Evolutionary conservation across 2,329 filamentous ascomycete genomes (phyloP).

Genomic region (Aureobasidium sp.): DNA sequence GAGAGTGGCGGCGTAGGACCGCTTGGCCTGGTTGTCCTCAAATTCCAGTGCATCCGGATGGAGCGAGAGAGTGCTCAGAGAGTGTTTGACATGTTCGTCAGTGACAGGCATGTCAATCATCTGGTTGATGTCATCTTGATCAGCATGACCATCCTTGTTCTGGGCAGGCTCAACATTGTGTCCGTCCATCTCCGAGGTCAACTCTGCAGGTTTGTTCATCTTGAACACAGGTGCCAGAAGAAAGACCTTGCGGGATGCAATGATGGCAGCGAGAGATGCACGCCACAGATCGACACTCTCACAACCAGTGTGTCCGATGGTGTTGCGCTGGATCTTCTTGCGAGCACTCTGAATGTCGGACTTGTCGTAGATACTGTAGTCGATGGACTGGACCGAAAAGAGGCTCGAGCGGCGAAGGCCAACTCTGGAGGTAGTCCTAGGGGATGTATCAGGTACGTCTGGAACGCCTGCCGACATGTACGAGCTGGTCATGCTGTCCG

Average conservation of each 20-base stretch:
- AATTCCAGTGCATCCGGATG: background rate
- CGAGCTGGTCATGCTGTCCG: constrained; percentile 9
- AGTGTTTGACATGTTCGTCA: background rate
- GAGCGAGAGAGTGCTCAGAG: background rate
- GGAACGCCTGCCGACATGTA: background rate
- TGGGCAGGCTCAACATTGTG: background rate
- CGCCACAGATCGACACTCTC: constrained; percentile 31
- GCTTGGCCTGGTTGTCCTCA: background rate
- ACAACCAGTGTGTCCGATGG: constrained; percentile 26
- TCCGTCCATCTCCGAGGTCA: background rate
- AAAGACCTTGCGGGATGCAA: constrained; percentile 19
- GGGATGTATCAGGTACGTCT: background rate
- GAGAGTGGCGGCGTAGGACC: constrained; percentile 23
- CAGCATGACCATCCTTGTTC: background rate
- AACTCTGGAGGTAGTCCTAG: background rate
- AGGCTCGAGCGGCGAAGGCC: constrained; percentile 18
- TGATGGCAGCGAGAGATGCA: constrained; percentile 25
- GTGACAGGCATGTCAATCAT: background rate
- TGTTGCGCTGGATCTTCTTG: constrained; percentile 33
- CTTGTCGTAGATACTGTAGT: constrained; percentile 20
- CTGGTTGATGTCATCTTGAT: background rate
- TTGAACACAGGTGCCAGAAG: background rate
- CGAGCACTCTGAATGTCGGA: constrained; percentile 29
- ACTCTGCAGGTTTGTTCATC: background rate
- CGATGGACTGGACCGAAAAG: constrained; percentile 19